Evolutionary conservation across 805 yeast genomes (phyloP).

Genomic region (Teunomyces cretensis): DNA sequence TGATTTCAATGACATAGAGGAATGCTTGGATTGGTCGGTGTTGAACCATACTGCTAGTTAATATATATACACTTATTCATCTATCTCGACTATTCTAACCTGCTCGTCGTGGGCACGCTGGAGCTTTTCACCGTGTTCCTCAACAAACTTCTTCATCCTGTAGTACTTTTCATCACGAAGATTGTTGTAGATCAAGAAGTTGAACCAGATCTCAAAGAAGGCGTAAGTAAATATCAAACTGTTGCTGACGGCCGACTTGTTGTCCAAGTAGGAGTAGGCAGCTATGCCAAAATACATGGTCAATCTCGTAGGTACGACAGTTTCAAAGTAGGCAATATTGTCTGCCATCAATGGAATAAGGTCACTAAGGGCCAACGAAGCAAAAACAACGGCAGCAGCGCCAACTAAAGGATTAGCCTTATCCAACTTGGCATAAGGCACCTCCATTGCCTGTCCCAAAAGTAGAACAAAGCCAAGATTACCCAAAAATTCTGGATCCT

Average conservation of each 20-base stretch:
- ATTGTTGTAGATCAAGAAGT: slow-evolving; percentile 59
- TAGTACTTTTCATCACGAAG: slow-evolving; percentile 63
- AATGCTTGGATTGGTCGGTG: slow-evolving; percentile 57
- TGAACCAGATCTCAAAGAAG: slow-evolving; percentile 69
- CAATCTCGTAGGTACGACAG: slow-evolving; percentile 59
- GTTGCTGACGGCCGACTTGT: slow-evolving; percentile 53
- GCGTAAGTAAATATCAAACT: slow-evolving; percentile 59
- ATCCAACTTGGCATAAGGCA: slow-evolving; percentile 33
- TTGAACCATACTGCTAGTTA: slow-evolving; percentile 27
- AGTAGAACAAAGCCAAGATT: slow-evolving; percentile 49
- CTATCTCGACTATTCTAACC: slow-evolving; percentile 31
- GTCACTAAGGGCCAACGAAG: slow-evolving; percentile 49
- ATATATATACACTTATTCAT: slow-evolving; percentile 7
- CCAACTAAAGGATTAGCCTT: slow-evolving; percentile 49
- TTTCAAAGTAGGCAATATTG: slow-evolving; percentile 54
- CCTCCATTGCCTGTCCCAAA: slow-evolving; percentile 59
- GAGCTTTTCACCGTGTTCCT: slow-evolving; percentile 39
- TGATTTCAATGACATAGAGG: slow-evolving; percentile 52
- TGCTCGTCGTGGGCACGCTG: slow-evolving; percentile 27
- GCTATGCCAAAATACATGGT: slow-evolving; percentile 49
- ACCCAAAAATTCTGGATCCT: slow-evolving; percentile 45
- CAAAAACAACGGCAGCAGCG: slow-evolving; percentile 45
- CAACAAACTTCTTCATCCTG: slow-evolving; percentile 43
- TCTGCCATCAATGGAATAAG: slow-evolving; percentile 54
- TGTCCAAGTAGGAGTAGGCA: slow-evolving; percentile 47